phyloP scores from a whole-genome alignment of 257 asterid genomes.

The Solanum rostratum region DNA sequence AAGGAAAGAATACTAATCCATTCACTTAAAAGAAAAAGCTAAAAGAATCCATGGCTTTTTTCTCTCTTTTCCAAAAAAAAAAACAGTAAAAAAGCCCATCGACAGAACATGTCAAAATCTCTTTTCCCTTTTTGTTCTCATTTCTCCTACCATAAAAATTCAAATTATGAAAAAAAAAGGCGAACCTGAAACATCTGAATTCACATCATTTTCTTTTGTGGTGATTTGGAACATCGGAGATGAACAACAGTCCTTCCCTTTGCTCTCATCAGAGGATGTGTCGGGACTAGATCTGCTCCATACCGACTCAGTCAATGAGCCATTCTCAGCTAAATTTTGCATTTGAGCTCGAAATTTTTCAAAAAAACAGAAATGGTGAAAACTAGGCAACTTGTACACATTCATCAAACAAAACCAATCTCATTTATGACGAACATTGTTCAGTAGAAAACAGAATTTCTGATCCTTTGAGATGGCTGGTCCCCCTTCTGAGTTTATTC shows the following conservation, averaged over 20 bases:
- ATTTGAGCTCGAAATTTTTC: conserved; percentile 21
- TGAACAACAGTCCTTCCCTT: neutral
- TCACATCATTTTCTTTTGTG: conserved; percentile 22
- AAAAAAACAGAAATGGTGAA: neutral
- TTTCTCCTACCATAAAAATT: neutral
- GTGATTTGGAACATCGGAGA: conserved; percentile 27
- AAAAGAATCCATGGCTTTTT: neutral
- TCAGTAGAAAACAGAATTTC: neutral
- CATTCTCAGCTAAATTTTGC: conserved; percentile 32
- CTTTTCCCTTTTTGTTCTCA: neutral
- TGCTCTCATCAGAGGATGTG: conserved; percentile 19
- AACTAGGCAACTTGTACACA: conserved; percentile 5
- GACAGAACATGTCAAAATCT: neutral
- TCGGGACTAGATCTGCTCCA: conserved; percentile 44
- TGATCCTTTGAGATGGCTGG: neutral
- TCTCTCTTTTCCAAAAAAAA: neutral
- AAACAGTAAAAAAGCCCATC: neutral
- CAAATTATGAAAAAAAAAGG: neutral
- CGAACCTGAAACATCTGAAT: conserved; percentile 52
- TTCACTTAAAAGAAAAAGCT: neutral
- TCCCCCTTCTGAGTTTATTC: conserved; percentile 21
- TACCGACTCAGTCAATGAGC: conserved; percentile 28
- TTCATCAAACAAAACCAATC: conserved; percentile 9
- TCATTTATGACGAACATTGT: neutral
- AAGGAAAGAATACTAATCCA: no score